These are phyloP conservation scores for Physaria fendleri DNA, from an alignment of 345 rosid genomes.

Conservation along the genomic window DNA sequence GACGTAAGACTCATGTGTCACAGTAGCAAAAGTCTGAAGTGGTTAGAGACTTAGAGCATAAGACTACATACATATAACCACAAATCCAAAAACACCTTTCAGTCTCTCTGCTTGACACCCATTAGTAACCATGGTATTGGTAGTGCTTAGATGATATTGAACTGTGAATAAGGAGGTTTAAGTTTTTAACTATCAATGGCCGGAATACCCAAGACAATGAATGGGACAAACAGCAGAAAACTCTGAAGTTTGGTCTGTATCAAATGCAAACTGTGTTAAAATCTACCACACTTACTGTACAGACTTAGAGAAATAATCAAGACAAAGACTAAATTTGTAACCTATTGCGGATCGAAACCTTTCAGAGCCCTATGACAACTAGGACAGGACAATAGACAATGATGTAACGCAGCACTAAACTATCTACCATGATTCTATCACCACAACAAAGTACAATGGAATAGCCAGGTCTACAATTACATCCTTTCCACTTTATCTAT, in stretches of 20 bases:
- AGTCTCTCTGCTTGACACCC: constrained; percentile 10
- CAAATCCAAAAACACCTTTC: background rate
- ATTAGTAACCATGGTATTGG: constrained; percentile 11
- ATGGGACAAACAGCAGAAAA: background rate
- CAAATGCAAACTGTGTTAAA: constrained; percentile 9
- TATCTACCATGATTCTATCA: background rate
- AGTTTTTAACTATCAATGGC: background rate
- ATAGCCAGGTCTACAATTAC: background rate
- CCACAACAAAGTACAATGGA: background rate
- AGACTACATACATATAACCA: no score
- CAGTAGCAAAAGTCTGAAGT: no score
- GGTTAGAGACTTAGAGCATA: no score
- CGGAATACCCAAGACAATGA: background rate
- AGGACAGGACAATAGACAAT: constrained; percentile 31
- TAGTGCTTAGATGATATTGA: background rate
- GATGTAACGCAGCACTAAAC: constrained; percentile 6
- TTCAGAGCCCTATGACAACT: constrained; percentile 31
- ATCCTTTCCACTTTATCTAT: background rate
- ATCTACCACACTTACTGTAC: background rate
- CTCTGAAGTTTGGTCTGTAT: background rate
- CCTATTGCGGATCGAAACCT: constrained; percentile 24
- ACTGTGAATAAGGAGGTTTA: background rate
- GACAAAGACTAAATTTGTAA: constrained; percentile 23
- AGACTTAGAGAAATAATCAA: constrained; percentile 4
- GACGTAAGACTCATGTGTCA: no score